phyloP scores from a whole-genome alignment of 208 protist species.

The Zelonia costaricensis region DNA sequence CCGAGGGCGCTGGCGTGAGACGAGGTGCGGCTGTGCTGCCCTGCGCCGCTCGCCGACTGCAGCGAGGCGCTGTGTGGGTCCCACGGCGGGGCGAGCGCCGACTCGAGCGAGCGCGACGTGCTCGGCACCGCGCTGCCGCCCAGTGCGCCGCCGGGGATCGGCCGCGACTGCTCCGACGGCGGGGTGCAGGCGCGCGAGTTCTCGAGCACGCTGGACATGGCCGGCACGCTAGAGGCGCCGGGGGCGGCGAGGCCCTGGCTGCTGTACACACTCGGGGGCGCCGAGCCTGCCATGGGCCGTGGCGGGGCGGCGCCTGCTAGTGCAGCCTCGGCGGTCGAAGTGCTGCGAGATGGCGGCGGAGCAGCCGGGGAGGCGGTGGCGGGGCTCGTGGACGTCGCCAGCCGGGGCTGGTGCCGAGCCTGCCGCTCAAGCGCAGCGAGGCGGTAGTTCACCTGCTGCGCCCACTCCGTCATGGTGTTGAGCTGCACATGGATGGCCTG shows the following conservation, averaged over 20 bases:
- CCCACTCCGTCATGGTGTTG: conserved; percentile 65
- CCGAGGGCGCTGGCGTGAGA: conserved; percentile 51
- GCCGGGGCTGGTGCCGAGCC: not conserved
- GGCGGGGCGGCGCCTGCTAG: not conserved
- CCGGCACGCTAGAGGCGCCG: conserved; percentile 5
- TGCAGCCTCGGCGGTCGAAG: conserved; percentile 5
- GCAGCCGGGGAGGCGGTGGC: conserved; percentile 5
- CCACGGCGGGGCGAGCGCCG: conserved; percentile 56
- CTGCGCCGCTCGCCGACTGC: conserved; percentile 16
- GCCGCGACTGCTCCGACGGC: conserved; percentile 42
- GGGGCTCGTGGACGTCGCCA: too few relatives aligned
- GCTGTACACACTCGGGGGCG: conserved; percentile 10
- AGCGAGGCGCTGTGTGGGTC: conserved; percentile 44
- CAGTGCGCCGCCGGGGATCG: not conserved
- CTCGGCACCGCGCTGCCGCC: conserved; percentile 22
- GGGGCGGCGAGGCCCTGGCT: not conserved
- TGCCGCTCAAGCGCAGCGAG: conserved; percentile 23
- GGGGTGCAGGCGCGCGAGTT: conserved; percentile 73
- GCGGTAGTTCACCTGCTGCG: conserved; percentile 63
- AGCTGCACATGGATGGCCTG: conserved; percentile 83
- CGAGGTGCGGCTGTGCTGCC: conserved; percentile 30
- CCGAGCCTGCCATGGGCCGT: not conserved
- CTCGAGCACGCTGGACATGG: conserved; percentile 26
- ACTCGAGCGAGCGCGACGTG: conserved; percentile 56
- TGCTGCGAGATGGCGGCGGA: conserved; percentile 7